phyloP scores from a whole-genome alignment of 306 rosid genomes.

The Erythrophleum fordii region DNA sequence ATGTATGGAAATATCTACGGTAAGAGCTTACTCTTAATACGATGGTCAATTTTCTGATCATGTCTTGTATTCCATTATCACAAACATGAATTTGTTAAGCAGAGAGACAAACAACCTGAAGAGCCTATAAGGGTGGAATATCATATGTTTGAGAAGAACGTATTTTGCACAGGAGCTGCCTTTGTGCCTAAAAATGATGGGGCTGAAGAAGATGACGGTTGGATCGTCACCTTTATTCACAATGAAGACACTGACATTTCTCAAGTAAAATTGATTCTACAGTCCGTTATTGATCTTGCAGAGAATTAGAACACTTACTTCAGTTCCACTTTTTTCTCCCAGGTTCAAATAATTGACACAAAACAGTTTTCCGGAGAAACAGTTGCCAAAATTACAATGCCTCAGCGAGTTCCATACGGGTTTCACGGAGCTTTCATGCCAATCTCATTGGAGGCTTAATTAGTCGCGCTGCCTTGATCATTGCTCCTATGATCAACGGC shows the following conservation, averaged over 20 bases:
- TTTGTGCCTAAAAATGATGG: constrained; percentile 45
- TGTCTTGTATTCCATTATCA: background rate
- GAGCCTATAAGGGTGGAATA: constrained; percentile 47
- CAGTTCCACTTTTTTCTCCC: background rate
- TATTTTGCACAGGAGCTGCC: constrained; percentile 53
- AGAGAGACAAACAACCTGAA: constrained; percentile 10
- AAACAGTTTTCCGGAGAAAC: constrained; percentile 39
- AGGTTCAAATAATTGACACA: constrained; percentile 44
- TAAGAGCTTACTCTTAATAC: background rate
- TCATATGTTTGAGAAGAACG: constrained; percentile 51
- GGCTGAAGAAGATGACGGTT: constrained; percentile 61
- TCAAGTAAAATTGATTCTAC: constrained; percentile 30
- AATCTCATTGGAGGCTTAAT: background rate
- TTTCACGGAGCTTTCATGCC: constrained; percentile 49
- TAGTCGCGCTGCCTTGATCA: background rate
- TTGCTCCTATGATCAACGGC: background rate
- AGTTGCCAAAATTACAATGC: constrained; percentile 36
- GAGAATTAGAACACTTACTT: background rate
- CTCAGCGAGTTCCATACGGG: constrained; percentile 49
- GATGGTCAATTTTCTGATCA: background rate
- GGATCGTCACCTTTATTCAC: constrained; percentile 63
- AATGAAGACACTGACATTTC: constrained; percentile 52
- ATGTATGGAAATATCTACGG: constrained; percentile 8
- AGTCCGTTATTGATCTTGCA: background rate
- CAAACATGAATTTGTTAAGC: background rate